Percentiles rank a stretch among this genome's conserved stretches.
These are phyloP conservation scores for Cymbidium sinense DNA, from an alignment of 106 monocot species.

Conservation along the genomic window DNA sequence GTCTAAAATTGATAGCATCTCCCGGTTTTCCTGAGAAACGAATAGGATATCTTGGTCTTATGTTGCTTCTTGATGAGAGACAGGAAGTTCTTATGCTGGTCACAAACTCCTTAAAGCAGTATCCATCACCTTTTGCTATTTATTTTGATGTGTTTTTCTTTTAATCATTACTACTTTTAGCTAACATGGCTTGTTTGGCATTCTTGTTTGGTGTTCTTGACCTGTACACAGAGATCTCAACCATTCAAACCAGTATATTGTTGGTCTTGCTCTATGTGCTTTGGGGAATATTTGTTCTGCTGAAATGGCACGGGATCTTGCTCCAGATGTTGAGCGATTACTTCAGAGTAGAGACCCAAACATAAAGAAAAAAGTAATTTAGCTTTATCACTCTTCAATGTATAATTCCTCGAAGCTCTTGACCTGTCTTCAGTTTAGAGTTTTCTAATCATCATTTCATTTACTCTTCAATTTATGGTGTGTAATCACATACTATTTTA, in stretches of 20 bases:
- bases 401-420: not conserved
- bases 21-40: slow-evolving; percentile 94
- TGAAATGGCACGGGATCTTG: slow-evolving; percentile 99
- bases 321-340: slow-evolving; percentile 92
- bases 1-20: slow-evolving; percentile 90
- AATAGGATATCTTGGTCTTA: slow-evolving; percentile 94
- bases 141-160: slow-evolving; percentile 2
- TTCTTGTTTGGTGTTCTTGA: slow-evolving; percentile 32
- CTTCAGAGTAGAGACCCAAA: slow-evolving; percentile 88
- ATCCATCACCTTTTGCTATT: slow-evolving; percentile 32
- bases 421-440: not conserved
- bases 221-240: slow-evolving; percentile 80
- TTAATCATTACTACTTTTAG: not conserved
- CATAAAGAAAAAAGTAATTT: slow-evolving; percentile 89
- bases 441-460: not conserved
- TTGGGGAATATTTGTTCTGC: slow-evolving; percentile 96
- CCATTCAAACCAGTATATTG: slow-evolving; percentile 89
- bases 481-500: not conserved
- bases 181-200: not conserved
- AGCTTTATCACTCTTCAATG: not conserved
- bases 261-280: slow-evolving; percentile 97
- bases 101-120: slow-evolving; percentile 99
- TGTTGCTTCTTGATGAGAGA: slow-evolving; percentile 99
- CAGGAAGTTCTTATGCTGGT: slow-evolving; percentile 99
- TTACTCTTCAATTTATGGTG: not conserved